These are phyloP conservation scores for Sporothrix curviconia DNA, from an alignment of 2,329 filamentous ascomycete species.

Conservation along the genomic window DNA sequence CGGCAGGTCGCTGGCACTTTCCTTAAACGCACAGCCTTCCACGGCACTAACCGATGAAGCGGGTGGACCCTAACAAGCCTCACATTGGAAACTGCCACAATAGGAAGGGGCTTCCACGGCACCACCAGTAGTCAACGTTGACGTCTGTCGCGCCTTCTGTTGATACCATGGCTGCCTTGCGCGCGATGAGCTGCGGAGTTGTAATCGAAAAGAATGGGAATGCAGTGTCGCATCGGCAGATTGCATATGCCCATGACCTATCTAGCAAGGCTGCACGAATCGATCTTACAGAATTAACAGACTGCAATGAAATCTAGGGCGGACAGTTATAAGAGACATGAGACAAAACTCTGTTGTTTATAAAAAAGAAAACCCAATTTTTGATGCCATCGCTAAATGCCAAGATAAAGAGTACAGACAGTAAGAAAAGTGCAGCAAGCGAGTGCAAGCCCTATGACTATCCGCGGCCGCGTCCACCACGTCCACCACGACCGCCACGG, in stretches of 20 bases:
- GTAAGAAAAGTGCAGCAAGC: too few species aligned
- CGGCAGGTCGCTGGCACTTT: neutral
- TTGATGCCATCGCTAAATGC: constrained; percentile 3
- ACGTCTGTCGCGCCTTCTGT: neutral
- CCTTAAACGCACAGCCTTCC: constrained; percentile 3
- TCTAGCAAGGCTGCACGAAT: too few species aligned
- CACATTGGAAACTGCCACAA: neutral
- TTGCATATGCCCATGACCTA: neutral
- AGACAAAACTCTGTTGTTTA: too few species aligned
- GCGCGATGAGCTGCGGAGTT: neutral
- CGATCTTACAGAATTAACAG: too few species aligned
- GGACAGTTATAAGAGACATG: neutral
- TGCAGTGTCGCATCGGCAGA: neutral
- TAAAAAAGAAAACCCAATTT: neutral
- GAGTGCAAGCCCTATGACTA: too few species aligned
- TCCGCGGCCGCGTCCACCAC: neutral
- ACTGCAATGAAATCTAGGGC: neutral
- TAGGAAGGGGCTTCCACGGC: neutral
- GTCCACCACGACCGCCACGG: constrained; percentile 3
- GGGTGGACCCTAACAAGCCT: neutral
- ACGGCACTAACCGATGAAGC: neutral
- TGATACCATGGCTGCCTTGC: too few species aligned
- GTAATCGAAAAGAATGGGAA: neutral
- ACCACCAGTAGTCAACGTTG: neutral
- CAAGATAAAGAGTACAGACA: neutral